Percentiles rank a stretch among this genome's conserved stretches.
Evolutionary conservation across 768 basidiomycete genomes (phyloP).

Genomic region (Hygrocybe coccinea): DNA sequence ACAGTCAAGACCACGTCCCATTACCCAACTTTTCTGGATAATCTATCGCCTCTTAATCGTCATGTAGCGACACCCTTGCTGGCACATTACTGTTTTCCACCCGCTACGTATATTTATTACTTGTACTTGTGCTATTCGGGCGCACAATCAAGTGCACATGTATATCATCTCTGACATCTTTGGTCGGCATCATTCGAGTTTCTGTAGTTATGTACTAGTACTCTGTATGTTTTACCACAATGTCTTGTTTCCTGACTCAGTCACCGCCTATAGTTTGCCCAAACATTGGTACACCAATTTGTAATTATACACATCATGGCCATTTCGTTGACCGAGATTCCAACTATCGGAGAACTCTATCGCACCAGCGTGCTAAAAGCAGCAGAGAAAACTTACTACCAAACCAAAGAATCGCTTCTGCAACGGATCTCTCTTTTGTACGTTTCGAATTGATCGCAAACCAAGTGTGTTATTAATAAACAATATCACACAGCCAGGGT

Average conservation of each 20-base stretch:
- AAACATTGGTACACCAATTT: background rate
- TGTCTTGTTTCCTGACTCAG: too few relatives aligned
- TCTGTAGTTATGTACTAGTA: background rate
- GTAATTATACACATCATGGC: background rate
- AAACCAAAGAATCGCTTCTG: slow-evolving; percentile 37
- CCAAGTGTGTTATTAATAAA: background rate
- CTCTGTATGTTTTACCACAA: background rate
- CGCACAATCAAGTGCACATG: too few relatives aligned
- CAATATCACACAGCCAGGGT: slow-evolving; percentile 49
- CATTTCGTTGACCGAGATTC: slow-evolving; percentile 40
- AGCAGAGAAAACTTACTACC: slow-evolving; percentile 33
- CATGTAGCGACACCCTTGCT: background rate
- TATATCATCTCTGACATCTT: too few relatives aligned
- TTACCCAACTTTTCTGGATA: background rate
- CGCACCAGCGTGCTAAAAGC: slow-evolving; percentile 36
- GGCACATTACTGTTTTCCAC: background rate
- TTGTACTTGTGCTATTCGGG: background rate
- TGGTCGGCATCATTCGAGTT: too few relatives aligned
- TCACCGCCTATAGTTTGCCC: too few relatives aligned
- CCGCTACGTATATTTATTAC: background rate
- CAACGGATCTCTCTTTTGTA: slow-evolving; percentile 66
- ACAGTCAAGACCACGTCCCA: slow-evolving; percentile 6
- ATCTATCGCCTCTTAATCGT: background rate
- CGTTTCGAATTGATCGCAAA: slow-evolving; percentile 24
- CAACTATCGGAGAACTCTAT: slow-evolving; percentile 54